Evolutionary conservation across 352 stramenopile species (phyloP).

Genomic region (Globisporangium viniferum): DNA sequence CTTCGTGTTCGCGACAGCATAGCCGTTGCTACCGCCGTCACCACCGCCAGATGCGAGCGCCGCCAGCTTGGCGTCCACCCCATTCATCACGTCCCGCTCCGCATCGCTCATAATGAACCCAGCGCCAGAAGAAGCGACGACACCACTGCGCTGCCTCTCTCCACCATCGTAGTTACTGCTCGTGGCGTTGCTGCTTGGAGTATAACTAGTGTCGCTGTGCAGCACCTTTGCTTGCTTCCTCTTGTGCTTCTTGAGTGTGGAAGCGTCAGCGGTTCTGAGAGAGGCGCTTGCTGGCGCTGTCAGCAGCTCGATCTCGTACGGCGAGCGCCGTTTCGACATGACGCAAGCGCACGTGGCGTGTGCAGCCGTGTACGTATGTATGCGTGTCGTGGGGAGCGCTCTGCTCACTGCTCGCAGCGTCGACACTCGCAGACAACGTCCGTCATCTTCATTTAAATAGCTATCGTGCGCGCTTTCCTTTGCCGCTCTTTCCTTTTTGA

Average conservation of each 20-base stretch:
- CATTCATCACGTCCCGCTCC: slow-evolving; percentile 8
- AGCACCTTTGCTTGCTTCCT: neutral
- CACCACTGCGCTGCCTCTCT: neutral
- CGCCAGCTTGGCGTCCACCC: slow-evolving; percentile 15
- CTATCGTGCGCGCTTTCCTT: neutral
- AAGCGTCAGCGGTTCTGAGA: neutral
- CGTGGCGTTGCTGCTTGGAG: neutral
- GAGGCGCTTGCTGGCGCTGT: neutral
- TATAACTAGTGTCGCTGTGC: neutral
- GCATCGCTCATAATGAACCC: slow-evolving; percentile 9
- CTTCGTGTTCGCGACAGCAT: neutral
- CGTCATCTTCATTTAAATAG: neutral
- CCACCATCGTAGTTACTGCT: neutral
- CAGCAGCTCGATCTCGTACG: slow-evolving; percentile 27
- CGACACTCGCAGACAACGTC: neutral
- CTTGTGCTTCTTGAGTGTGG: neutral
- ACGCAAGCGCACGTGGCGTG: neutral
- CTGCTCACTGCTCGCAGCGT: neutral
- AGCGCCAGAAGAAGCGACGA: neutral
- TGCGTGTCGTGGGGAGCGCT: no score
- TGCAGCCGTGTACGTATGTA: neutral
- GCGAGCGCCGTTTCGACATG: slow-evolving; percentile 37
- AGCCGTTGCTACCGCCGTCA: neutral
- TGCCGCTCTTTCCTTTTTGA: no score
- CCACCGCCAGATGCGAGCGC: slow-evolving; percentile 6